Evolutionary conservation across 2,329 filamentous ascomycete species (phyloP).

Genomic region (Diaporthe ilicicola): DNA sequence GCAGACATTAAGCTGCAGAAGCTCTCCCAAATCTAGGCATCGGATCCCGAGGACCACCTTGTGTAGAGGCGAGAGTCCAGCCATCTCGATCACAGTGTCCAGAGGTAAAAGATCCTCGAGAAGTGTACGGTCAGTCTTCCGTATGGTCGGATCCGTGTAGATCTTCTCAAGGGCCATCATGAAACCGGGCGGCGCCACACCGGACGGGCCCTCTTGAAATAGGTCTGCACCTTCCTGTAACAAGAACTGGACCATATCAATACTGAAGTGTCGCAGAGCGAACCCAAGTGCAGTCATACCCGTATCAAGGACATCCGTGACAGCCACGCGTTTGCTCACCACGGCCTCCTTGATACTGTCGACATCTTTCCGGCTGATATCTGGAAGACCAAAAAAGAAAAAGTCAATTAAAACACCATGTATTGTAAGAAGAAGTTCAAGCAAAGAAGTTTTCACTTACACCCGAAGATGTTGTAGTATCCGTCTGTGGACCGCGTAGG

Average conservation of each 20-base stretch:
- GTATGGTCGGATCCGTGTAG: not conserved
- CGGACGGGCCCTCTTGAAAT: not conserved
- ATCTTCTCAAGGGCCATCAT: slow-evolving; percentile 20
- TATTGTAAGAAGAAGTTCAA: not conserved
- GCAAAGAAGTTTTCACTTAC: not conserved
- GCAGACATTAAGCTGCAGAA: not conserved
- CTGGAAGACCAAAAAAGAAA: no score
- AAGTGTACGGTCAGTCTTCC: not conserved
- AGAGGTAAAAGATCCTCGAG: slow-evolving; percentile 1
- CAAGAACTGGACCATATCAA: slow-evolving; percentile 8
- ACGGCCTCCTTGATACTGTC: not conserved
- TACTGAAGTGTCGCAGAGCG: not conserved
- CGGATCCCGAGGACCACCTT: slow-evolving; percentile 20
- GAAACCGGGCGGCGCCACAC: not conserved
- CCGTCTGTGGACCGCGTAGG: not conserved
- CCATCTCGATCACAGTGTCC: slow-evolving; percentile 13
- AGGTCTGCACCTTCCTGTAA: slow-evolving; percentile 6
- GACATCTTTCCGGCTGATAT: slow-evolving; percentile 13
- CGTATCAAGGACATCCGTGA: slow-evolving; percentile 9
- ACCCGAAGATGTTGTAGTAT: slow-evolving; percentile 16
- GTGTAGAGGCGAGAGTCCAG: slow-evolving; percentile 2
- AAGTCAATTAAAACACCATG: not conserved
- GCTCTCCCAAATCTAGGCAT: not conserved
- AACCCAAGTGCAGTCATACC: not conserved
- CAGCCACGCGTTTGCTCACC: not conserved